Evolutionary conservation across 2,329 filamentous ascomycete species (phyloP).

Genomic region (Teratosphaeria zuluensis): DNA sequence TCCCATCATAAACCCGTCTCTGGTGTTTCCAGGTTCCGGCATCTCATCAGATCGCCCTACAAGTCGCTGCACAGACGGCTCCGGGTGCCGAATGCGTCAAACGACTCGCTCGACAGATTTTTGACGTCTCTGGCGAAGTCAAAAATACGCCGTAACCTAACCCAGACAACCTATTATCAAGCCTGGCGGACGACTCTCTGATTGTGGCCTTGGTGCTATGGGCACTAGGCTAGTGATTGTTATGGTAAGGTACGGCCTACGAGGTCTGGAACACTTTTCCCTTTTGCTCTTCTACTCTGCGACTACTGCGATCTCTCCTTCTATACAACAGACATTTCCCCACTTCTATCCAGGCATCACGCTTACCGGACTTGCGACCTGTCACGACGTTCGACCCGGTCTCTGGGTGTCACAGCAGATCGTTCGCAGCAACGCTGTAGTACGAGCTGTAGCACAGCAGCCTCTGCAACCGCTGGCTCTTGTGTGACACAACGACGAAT

Average conservation of each 20-base stretch:
- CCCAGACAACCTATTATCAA: background rate
- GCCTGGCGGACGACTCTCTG: background rate
- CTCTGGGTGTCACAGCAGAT: background rate
- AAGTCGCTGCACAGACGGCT: background rate
- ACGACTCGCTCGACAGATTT: background rate
- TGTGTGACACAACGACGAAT: background rate
- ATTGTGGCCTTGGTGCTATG: background rate
- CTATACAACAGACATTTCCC: background rate
- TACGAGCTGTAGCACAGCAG: background rate
- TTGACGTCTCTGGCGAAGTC: background rate
- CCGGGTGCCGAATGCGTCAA: background rate
- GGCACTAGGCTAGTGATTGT: background rate
- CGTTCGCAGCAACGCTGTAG: background rate
- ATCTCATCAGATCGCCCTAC: background rate
- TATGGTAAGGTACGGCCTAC: background rate
- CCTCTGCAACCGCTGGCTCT: background rate
- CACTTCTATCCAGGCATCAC: background rate
- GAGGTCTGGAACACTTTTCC: background rate
- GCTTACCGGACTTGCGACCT: background rate
- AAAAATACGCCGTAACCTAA: background rate
- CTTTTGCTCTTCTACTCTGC: background rate
- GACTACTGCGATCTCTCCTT: background rate
- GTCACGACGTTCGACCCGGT: background rate
- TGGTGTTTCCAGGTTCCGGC: background rate
- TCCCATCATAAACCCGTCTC: background rate